Base-by-base conservation (phyloP, 2,329 filamentous ascomycete species). In the Cytospora mali region DNA sequence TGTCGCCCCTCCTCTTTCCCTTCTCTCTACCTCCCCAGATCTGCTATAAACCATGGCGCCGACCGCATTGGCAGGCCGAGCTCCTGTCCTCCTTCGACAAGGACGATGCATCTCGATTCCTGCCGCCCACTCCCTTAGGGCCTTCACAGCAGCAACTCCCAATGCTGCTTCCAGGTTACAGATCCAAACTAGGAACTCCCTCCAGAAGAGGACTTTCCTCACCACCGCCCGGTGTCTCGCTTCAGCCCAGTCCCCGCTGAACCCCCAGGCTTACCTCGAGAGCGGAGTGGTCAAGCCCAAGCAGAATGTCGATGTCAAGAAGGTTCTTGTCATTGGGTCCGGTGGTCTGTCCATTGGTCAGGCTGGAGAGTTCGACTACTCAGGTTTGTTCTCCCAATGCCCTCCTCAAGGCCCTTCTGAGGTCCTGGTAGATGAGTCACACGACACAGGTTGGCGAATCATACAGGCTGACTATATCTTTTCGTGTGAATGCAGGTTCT, bases 301-400 rank as follows among this genome's bases (percentile, higher is more conserved):
- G 71, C 84, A 94, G 71, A 80, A 91, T 61, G 89, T 97, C 56
- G 87, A 97, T 75, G 93, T 98, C 68, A 96, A 96, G 82, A 98
- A 98, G 81, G 94, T 98, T 58, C 82, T 98, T 66, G 93, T 98
- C 70, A 97, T 98, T 81, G 94, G 94, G 64, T 93, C 89, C 79
- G 94, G 94, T 80, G 94, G 94, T 77, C 84, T 98, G 70, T 92
- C 92, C 75, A 98, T 98, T 85, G 94, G 94, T 67, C 94, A 98
- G 80, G 94, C 94, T 68, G 94, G 94, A 80, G 94, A 98, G 81
- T 98, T 98, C 72, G 94, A 98, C 80, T 98, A 98, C 79, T 98
- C 95, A 77, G 94, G 93, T 96, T 83, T 69, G 88, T 83, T 42
- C 39, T 57, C 56, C 54, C 53, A 52, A 56, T 4, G 18, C n/a